Evolutionary conservation across 2,329 filamentous ascomycete genomes (phyloP), one percentile per base, ranked within the genome.

Genomic region (Fusarium palustre): DNA sequence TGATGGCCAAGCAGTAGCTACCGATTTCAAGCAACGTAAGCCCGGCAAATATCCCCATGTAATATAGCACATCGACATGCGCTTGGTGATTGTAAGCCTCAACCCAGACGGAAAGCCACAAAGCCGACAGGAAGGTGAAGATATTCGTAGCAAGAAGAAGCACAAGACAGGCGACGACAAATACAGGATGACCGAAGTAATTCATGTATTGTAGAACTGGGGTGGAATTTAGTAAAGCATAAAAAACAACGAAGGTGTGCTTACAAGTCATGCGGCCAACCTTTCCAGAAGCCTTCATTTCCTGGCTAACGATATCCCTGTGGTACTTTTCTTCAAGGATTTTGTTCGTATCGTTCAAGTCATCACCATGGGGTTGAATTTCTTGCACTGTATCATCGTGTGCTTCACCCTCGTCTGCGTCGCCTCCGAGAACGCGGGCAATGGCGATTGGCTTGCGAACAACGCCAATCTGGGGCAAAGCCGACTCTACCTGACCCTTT

Each of bases 71-170:
- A 42, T 84, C 77, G 31, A 83, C 77, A 18, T 82, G 79, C 10
- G 80, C 78, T 9, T 81, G 76, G n/a, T 79, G 76, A 31, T 78
- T 78, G 59, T 84, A 84, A 2, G 84, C 84, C n/a, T 85, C 83
- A 1, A 86, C 84, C 85, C 85, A 87, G 30, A 85, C 75, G 0
- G 84, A 83, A 31, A 87, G 78, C 84, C 85, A 87, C 33, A 84
- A 74, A 7, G 79, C 80, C 5, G 81, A 80, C 7, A 77, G 79
- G 48, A 86, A 80, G 42, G 79, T 80, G 28, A 79, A 79, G 7
- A 80, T 74, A 39, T 83, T 82, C 46, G 78, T 77, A 5, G 84
- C 50, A n/a, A 84, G 65, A 28, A 81, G 78, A 68, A 79, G 77
- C 3, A 77, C 18, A 11, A 85, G 69, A 39, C 82, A 80, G 5